A percentile compares a stretch with the other conserved stretches of the same genome.
Conservation (phyloP, 2,329 filamentous ascomycete genomes). For the Stemphylium lycopersici region DNA sequence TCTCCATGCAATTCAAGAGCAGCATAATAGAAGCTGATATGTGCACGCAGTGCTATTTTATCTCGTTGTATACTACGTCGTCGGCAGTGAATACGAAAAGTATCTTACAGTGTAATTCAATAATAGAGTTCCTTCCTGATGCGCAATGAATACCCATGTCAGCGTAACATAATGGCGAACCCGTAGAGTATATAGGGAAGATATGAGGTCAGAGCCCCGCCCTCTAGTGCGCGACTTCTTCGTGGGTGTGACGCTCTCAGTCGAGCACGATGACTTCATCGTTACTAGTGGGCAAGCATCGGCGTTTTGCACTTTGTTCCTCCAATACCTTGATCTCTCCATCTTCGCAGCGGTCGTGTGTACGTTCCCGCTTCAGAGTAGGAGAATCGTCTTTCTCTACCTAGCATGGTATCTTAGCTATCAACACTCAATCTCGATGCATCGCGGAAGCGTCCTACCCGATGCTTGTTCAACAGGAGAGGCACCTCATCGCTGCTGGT, state of each 20-base stretch:
- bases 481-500: neutral
- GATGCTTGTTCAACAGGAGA: neutral
- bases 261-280: constrained; percentile 17
- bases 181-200: too few species aligned
- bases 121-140: too few species aligned
- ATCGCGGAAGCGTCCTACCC: neutral
- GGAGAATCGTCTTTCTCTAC: neutral
- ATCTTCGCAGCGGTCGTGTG: neutral
- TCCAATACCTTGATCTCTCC: constrained; percentile 7
- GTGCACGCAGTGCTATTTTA: too few species aligned
- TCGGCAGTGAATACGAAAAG: too few species aligned
- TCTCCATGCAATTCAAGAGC: too few species aligned
- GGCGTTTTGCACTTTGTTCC: constrained; percentile 10
- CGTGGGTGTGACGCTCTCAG: neutral
- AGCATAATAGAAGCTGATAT: too few species aligned
- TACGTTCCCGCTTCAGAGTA: constrained; percentile 5
- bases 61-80: too few species aligned
- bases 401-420: neutral
- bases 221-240: neutral
- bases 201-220: too few species aligned
- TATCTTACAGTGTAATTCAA: too few species aligned
- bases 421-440: neutral
- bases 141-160: neutral
- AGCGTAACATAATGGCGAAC: neutral
- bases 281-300: constrained; percentile 4